These are phyloP conservation scores for Epichloe uncinata DNA, from an alignment of 2,329 filamentous ascomycete genomes.

Conservation along the genomic window DNA sequence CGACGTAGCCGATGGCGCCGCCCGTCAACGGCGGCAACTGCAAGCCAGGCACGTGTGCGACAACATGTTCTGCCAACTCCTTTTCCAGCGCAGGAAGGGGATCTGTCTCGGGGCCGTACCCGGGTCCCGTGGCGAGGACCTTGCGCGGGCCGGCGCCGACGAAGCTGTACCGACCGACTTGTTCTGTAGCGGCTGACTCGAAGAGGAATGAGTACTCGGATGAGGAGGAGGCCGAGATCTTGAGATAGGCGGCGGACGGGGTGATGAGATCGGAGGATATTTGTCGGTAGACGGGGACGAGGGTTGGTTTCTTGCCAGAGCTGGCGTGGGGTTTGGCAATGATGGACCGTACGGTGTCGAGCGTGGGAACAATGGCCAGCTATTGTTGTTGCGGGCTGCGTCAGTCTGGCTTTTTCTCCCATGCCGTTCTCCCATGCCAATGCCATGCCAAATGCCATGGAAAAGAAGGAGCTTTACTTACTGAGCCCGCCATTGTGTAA, in stretches of 20 bases:
- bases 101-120: conserved; percentile 72
- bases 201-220: conserved; percentile 86
- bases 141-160: conserved; percentile 71
- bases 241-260: conserved; percentile 88
- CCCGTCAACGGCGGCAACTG: conserved; percentile 76
- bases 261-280: conserved; percentile 89
- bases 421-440: too few species aligned
- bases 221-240: conserved; percentile 54
- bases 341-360: conserved; percentile 32
- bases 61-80: conserved; percentile 65
- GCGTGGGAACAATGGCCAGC: conserved; percentile 30
- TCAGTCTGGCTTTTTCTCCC: background rate
- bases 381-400: conserved; percentile 11
- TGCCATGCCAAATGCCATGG: too few species aligned
- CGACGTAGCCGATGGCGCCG: conserved; percentile 90
- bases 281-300: conserved; percentile 70
- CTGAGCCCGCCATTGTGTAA: conserved; percentile 16
- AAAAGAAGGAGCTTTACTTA: conserved; percentile 8
- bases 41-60: conserved; percentile 72
- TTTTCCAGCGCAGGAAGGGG: conserved; percentile 71
- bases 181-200: conserved; percentile 89
- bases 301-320: conserved; percentile 39
- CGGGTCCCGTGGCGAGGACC: conserved; percentile 74
- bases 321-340: conserved; percentile 22
- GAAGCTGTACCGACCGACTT: conserved; percentile 90